These are phyloP conservation scores for Cryptosporidium ryanae DNA, from an alignment of 169 alveolate genomes.

Conservation along the genomic window DNA sequence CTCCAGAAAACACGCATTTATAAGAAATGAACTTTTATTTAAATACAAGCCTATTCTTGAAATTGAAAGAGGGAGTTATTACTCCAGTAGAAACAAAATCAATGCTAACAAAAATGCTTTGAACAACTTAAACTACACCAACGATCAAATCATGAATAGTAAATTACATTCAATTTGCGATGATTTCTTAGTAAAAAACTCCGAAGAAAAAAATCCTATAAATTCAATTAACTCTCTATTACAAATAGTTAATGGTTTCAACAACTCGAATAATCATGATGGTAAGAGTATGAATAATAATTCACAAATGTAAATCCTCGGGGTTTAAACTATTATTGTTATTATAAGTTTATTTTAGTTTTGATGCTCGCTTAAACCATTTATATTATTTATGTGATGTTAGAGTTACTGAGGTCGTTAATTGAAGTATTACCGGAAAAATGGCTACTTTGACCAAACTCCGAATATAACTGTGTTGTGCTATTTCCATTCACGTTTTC, in stretches of 20 bases:
- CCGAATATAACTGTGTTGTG: too few species aligned
- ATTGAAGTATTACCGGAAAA: too few species aligned
- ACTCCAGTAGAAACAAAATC: too few species aligned
- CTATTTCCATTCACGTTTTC: too few species aligned
- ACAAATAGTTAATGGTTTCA: slow-evolving; percentile 25
- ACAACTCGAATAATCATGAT: not conserved
- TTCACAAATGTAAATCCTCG: too few species aligned
- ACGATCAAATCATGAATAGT: slow-evolving; percentile 3
- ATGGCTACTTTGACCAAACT: too few species aligned
- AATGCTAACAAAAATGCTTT: not conserved
- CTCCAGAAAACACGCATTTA: slow-evolving; percentile 52
- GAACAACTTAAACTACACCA: not conserved
- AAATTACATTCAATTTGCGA: slow-evolving; percentile 54
- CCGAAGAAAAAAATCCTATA: slow-evolving; percentile 1
- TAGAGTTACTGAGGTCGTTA: too few species aligned
- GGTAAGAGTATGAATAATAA: too few species aligned
- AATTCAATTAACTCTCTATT: slow-evolving; percentile 54
- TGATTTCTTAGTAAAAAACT: slow-evolving; percentile 24
- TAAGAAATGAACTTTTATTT: slow-evolving; percentile 49
- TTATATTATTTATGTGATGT: too few species aligned
- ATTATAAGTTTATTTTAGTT: too few species aligned
- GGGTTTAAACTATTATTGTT: too few species aligned
- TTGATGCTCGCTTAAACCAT: too few species aligned
- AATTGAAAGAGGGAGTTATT: not conserved
- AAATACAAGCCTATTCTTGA: slow-evolving; percentile 6